phyloP scores from a whole-genome alignment of 495 filamentous ascomycete genomes.

The Cenococcum geophilum region DNA sequence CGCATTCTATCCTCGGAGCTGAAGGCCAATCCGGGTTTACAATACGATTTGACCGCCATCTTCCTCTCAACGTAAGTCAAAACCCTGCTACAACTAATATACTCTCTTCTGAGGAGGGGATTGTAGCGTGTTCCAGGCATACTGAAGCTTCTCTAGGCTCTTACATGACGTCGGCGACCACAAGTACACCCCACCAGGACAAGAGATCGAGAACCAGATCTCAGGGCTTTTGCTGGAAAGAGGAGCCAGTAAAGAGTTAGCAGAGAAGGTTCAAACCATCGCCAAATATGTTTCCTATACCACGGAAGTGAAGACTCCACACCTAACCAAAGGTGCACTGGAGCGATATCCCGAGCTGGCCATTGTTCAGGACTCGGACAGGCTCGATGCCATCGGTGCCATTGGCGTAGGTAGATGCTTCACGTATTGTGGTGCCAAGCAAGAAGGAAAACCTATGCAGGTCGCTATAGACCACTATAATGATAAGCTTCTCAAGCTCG shows the following conservation, averaged over 20 bases:
- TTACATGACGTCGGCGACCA: slow-evolving; percentile 84
- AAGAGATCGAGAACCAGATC: slow-evolving; percentile 49
- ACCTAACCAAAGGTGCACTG: slow-evolving; percentile 48
- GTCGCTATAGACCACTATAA: neutral
- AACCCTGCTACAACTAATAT: too few relatives aligned
- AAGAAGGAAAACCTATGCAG: neutral
- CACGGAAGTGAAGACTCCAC: slow-evolving; percentile 54
- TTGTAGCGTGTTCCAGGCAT: too few relatives aligned
- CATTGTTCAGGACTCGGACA: slow-evolving; percentile 84
- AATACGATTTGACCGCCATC: slow-evolving; percentile 52
- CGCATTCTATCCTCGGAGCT: slow-evolving; percentile 48
- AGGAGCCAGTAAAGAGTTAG: slow-evolving; percentile 50
- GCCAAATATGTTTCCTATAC: slow-evolving; percentile 70
- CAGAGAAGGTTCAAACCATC: slow-evolving; percentile 59
- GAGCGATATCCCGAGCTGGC: slow-evolving; percentile 62
- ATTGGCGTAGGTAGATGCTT: slow-evolving; percentile 75
- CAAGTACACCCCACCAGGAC: slow-evolving; percentile 59
- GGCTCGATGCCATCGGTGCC: slow-evolving; percentile 79
- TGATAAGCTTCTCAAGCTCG: neutral
- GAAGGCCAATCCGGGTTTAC: slow-evolving; percentile 30
- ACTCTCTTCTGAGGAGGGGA: too few relatives aligned
- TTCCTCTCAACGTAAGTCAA: slow-evolving; percentile 53
- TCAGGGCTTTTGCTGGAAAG: slow-evolving; percentile 51
- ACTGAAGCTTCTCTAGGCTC: slow-evolving; percentile 34
- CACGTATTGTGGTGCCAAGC: slow-evolving; percentile 59